Evolutionary conservation across 179 eudicot genomes (phyloP), one percentile per base, ranked within the genome.

Genomic region (Sideroxylon spinosum): DNA sequence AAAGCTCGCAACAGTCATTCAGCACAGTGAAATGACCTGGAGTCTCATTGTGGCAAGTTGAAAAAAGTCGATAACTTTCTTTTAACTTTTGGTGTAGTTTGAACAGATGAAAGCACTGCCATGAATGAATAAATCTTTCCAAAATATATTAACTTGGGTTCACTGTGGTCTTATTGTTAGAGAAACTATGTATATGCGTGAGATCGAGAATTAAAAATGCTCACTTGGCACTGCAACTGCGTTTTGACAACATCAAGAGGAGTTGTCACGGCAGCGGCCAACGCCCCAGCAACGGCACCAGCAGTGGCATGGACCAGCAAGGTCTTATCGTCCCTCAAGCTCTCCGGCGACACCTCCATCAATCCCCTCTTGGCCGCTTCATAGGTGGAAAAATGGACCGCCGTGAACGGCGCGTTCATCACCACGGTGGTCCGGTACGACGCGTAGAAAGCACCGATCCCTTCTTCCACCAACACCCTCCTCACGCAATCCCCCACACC

Each of bases 241-340:
- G 99, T 93, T 86, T 95, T 95, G 11, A 95, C 97, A 76, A 95
- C 99, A 88, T 95, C 99, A 65, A 95, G 81, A 0, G 99, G 99
- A 16, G 99, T 93, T 0, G 99, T 95, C 10, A 90, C 80, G 0
- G 78, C 86, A 4, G 93, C 92, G 2, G 98, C 99, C 84, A 89
- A 78, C 0, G 99, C 98, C 3, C 99, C 99, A 0, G 98, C 98
- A 0, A 79, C 94, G 0, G 95, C 97, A 14, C 98, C 98, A 0
- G 97, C 97, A 0, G 98, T 91, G 49, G 93, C 94, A 76, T 93
- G 98, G 73, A 93, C 91, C 32, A 95, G 68, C 74, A 88, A 66
- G 50, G 10, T 65, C 73, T 89, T 81, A 84, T 93, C 98, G 26
- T 93, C 99, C 29, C 87, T 82, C 0, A 56, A 90, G 16, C 79